Evolutionary conservation across 2,329 filamentous ascomycete genomes (phyloP), one percentile per base, ranked within the genome.

Genomic region (Hypoxylon sp.): DNA sequence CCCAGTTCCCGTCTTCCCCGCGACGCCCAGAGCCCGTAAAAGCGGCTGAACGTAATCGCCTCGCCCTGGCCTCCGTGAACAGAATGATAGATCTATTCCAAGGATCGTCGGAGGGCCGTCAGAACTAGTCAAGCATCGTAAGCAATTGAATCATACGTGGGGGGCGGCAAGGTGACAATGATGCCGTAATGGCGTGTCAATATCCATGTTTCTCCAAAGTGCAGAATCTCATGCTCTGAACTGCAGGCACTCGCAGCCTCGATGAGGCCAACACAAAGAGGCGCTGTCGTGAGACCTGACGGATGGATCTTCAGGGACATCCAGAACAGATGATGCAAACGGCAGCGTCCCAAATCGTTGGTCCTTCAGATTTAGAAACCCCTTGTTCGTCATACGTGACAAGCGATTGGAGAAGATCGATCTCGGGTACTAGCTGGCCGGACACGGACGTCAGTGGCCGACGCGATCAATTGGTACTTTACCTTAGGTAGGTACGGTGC

Each of bases 201-300:
- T 70, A 70, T 68, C 70, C 67, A 65, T 56, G 34, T 49, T 54
- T 60, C 7, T 41, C 56, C 57, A 56, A 32, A 54, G 52, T 62
- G 57, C 56, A 59, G 41, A 59, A 66, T 72, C 62, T 65, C 55
- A 70, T 68, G 62, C 64, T 64, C 19, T 46, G 24, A 20, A 8
- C 43, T 46, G 22, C 20, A 46, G 19, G 20, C n/a, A n/a, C n/a
- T n/a, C n/a, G n/a, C n/a, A n/a, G 6, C 22, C 22, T 71, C 65
- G 68, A 72, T 69, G 67, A 65, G 68, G 68, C 62, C 67, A 67
- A 58, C 37, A 8, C 53, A 65, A n/a, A 22, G 41, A 53, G 66
- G 34, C 65, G 37, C 65, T 72, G 71, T 70, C 67, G 70, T 73
- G 70, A 22, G 69, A 70, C 69, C 72, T 62, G 72, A 65, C 64